Evolutionary conservation across 176 grass and related monocot genomes (phyloP).

Genomic region (Alloteropsis semialata): DNA sequence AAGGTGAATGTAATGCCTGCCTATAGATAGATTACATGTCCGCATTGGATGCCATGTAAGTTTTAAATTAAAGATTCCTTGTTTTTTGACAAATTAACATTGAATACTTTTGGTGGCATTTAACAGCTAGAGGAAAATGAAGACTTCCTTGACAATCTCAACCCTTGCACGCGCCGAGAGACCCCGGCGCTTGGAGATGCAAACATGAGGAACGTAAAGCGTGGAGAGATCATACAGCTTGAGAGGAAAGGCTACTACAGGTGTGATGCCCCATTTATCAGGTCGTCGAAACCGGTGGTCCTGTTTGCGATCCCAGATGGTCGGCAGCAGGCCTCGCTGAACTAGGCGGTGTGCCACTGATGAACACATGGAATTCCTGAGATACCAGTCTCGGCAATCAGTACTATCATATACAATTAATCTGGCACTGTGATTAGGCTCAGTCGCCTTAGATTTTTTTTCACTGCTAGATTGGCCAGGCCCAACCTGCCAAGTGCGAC

Average conservation of each 20-base stretch:
- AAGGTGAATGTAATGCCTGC: neutral
- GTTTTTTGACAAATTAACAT: neutral
- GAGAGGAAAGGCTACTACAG: conserved; percentile 89
- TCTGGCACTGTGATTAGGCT: neutral
- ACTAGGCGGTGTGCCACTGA: neutral
- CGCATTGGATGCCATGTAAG: neutral
- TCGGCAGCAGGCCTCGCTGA: conserved; percentile 52
- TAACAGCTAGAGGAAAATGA: conserved; percentile 85
- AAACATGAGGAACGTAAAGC: conserved; percentile 74
- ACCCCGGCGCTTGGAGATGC: conserved; percentile 63
- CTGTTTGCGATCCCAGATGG: conserved; percentile 87
- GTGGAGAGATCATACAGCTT: conserved; percentile 67
- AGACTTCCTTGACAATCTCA: conserved; percentile 81
- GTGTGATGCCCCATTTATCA: conserved; percentile 66
- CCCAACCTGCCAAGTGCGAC: neutral
- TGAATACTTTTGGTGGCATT: neutral
- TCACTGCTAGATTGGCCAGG: neutral
- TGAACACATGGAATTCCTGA: neutral
- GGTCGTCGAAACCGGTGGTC: conserved; percentile 63
- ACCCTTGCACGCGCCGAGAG: conserved; percentile 68
- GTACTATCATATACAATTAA: neutral
- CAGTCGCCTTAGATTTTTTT: neutral
- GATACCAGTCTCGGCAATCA: neutral
- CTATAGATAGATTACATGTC: neutral
- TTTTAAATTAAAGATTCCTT: neutral